Evolutionary conservation across 306 rosid genomes (phyloP).

Genomic region (Begonia fuchsioides): DNA sequence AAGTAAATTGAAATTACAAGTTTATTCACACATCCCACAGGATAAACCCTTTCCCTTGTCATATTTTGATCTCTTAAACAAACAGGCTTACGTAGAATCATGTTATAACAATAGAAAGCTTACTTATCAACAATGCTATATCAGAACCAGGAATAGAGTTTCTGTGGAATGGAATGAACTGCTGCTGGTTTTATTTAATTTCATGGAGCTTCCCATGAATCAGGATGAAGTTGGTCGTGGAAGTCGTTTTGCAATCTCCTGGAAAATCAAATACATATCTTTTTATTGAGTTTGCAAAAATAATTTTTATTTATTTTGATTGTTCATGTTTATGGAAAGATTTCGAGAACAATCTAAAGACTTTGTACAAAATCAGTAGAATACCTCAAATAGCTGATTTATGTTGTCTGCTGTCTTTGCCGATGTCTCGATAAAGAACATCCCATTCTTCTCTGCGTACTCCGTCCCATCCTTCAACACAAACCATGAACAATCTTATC

Average conservation of each 20-base stretch:
- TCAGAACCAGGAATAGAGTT: background rate
- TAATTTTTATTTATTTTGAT: no score
- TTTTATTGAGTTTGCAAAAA: no score
- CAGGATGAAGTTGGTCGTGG: conserved; percentile 30
- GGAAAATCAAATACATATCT: conserved; percentile 1
- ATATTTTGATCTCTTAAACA: no score
- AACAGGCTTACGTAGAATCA: no score
- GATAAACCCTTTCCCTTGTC: no score
- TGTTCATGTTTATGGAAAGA: no score
- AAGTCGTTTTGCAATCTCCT: conserved; percentile 46
- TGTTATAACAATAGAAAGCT: no score
- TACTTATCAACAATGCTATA: background rate
- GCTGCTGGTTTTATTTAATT: background rate
- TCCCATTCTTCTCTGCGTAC: conserved; percentile 84
- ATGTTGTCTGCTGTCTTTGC: conserved; percentile 98
- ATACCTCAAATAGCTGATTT: conserved; percentile 92
- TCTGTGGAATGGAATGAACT: background rate
- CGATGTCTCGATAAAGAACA: conserved; percentile 99
- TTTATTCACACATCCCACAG: no score
- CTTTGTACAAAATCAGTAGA: conserved; percentile 3
- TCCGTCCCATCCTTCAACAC: conserved; percentile 65
- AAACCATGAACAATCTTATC: background rate
- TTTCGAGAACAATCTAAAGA: no score
- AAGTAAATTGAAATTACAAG: no score
- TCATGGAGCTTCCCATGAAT: conserved; percentile 1